Percentiles rank a stretch among this genome's conserved stretches.
phyloP scores from a whole-genome alignment of 2,329 filamentous ascomycete genomes.

The Aspergillus sp. region DNA sequence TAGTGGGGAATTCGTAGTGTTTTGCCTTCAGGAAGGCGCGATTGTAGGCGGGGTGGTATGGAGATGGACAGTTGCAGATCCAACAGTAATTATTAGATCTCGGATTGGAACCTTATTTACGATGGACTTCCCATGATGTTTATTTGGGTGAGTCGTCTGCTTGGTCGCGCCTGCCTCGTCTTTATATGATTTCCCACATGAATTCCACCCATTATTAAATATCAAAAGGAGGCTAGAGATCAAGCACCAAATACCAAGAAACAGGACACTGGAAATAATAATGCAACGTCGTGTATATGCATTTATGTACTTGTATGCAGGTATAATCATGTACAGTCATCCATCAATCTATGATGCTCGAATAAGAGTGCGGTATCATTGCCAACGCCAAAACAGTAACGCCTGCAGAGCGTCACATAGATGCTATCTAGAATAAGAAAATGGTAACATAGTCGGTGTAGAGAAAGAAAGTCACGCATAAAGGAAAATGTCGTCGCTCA shows the following conservation, averaged over 20 bases:
- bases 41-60: no score
- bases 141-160: background rate
- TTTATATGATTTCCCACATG: background rate
- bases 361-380: conserved; percentile 8
- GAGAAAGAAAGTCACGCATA: background rate
- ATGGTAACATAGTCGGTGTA: background rate
- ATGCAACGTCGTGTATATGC: background rate
- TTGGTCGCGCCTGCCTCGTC: background rate
- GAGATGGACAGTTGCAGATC: no score
- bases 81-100: no score
- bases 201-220: no score
- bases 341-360: conserved; percentile 1
- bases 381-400: conserved; percentile 13
- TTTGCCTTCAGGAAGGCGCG: no score
- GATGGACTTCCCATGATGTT: no score
- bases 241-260: no score
- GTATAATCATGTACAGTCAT: conserved; percentile 2
- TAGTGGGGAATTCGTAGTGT: no score
- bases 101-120: no score
- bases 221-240: no score
- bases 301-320: conserved; percentile 25
- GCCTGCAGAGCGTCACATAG: background rate
- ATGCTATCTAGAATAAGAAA: background rate
- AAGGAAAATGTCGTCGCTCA: background rate
- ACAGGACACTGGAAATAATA: background rate